These are phyloP conservation scores for Ascochyta lentis DNA, from an alignment of 2,329 filamentous ascomycete species.

Conservation along the genomic window DNA sequence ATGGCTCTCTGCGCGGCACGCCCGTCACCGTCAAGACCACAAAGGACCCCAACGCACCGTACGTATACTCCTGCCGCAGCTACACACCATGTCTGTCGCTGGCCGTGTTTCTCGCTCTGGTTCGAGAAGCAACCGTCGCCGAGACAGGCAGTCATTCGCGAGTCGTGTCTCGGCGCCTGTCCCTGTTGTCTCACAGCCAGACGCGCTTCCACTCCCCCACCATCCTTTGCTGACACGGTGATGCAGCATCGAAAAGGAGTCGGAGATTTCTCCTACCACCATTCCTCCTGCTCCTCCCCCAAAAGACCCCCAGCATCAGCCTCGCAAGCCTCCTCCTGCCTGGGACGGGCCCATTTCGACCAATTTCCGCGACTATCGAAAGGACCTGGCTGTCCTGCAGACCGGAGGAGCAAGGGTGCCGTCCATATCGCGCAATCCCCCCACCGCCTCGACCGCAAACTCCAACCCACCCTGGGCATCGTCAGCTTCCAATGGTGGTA, in stretches of 20 bases:
- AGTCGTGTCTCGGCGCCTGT: conserved; percentile 28
- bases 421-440: conserved; percentile 64
- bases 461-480: conserved; percentile 63
- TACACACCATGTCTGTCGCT: neutral
- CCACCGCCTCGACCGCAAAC: conserved; percentile 60
- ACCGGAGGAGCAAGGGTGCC: conserved; percentile 64
- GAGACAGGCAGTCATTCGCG: conserved; percentile 23
- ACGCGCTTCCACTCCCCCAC: conserved; percentile 19
- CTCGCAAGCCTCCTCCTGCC: conserved; percentile 54
- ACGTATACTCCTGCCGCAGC: conserved; percentile 39
- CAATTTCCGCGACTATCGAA: conserved; percentile 73
- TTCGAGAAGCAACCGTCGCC: conserved; percentile 15
- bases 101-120: conserved; percentile 11
- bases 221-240: conserved; percentile 35
- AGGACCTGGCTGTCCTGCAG: conserved; percentile 73
- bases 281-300: conserved; percentile 45
- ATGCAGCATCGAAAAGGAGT: conserved; percentile 54
- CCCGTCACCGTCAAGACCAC: conserved; percentile 62
- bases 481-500: conserved; percentile 44
- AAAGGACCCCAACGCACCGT: conserved; percentile 56
- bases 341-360: conserved; percentile 63
- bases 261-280: conserved; percentile 52
- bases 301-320: conserved; percentile 43
- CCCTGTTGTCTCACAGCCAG: conserved; percentile 28
- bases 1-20: conserved; percentile 46